phyloP scores from a whole-genome alignment of 1,139 yeast genomes.

The Tardiomyces digboiensis region DNA sequence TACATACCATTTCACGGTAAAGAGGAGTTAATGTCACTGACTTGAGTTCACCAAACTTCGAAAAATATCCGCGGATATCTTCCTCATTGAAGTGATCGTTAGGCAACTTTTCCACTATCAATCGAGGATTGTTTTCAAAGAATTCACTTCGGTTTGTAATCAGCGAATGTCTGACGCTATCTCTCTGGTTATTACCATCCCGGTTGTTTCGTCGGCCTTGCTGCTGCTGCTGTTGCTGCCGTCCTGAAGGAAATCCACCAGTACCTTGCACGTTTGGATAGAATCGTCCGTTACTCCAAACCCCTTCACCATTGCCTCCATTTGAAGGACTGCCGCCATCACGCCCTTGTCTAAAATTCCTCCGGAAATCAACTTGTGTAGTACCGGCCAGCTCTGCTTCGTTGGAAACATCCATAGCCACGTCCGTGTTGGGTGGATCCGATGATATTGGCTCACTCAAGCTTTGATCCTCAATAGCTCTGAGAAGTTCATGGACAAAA shows the following conservation, averaged over 20 bases:
- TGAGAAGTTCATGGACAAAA: conserved; percentile 17
- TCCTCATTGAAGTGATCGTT: conserved; percentile 30
- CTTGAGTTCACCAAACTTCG: conserved; percentile 31
- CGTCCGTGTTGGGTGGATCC: not conserved
- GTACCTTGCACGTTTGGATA: conserved; percentile 15
- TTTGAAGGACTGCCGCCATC: not conserved
- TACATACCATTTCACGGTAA: not conserved
- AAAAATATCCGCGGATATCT: conserved; percentile 28
- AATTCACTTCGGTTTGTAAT: not conserved
- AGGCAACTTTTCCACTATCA: conserved; percentile 37
- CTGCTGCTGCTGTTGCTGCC: not conserved
- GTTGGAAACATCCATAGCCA: not conserved
- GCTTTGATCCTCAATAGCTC: conserved; percentile 8
- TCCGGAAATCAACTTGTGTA: not conserved
- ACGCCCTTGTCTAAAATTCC: conserved; percentile 1
- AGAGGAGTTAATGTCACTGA: conserved; percentile 22
- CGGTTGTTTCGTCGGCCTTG: conserved; percentile 5
- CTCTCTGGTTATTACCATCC: conserved; percentile 5
- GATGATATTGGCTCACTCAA: no score
- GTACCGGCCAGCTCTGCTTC: not conserved
- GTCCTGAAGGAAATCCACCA: conserved; percentile 4
- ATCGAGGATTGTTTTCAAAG: conserved; percentile 8
- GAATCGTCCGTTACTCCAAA: conserved; percentile 18
- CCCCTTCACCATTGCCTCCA: conserved; percentile 9
- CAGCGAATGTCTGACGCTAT: conserved; percentile 2